A percentile compares a stretch with the other conserved stretches of the same genome.
phyloP scores from a whole-genome alignment of 177 flowering plant species.

The Vitis hybrid region DNA sequence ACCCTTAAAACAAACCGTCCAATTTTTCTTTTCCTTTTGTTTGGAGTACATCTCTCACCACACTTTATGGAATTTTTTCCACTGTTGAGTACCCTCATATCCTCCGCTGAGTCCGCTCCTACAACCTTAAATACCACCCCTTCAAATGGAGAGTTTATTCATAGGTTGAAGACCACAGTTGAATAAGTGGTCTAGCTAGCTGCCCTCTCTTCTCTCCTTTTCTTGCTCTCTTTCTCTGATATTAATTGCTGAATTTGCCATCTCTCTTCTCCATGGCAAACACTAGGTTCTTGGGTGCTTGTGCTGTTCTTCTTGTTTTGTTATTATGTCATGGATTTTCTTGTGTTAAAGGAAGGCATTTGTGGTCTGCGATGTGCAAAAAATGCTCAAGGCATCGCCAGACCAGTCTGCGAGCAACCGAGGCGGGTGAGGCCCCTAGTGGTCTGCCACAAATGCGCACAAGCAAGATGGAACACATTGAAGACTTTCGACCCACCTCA shows the following conservation, averaged over 20 bases:
- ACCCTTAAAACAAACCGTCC: slow-evolving; percentile 22
- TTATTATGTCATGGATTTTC: slow-evolving; percentile 16
- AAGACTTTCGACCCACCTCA: slow-evolving; percentile 30
- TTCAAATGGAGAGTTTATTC: background rate
- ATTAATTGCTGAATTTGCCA: background rate
- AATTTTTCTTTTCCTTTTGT: slow-evolving; percentile 7
- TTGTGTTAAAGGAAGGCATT: slow-evolving; percentile 24
- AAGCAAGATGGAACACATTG: slow-evolving; percentile 14
- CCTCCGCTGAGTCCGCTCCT: background rate
- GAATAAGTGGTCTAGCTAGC: background rate
- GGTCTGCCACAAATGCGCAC: background rate
- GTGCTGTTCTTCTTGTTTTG: slow-evolving; percentile 13
- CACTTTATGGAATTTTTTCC: slow-evolving; percentile 18
- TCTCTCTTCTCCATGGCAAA: background rate
- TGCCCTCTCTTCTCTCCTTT: slow-evolving; percentile 7
- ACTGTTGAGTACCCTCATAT: slow-evolving; percentile 15
- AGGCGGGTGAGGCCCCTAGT: background rate
- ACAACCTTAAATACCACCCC: slow-evolving; percentile 4
- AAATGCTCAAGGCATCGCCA: slow-evolving; percentile 8
- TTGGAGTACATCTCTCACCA: background rate
- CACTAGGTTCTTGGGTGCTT: background rate
- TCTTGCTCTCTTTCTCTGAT: background rate
- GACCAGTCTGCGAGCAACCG: background rate
- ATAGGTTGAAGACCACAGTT: background rate
- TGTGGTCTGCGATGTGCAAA: slow-evolving; percentile 14